phyloP scores from a whole-genome alignment of 2,329 filamentous ascomycete species.

The Ilyonectria sp. region DNA sequence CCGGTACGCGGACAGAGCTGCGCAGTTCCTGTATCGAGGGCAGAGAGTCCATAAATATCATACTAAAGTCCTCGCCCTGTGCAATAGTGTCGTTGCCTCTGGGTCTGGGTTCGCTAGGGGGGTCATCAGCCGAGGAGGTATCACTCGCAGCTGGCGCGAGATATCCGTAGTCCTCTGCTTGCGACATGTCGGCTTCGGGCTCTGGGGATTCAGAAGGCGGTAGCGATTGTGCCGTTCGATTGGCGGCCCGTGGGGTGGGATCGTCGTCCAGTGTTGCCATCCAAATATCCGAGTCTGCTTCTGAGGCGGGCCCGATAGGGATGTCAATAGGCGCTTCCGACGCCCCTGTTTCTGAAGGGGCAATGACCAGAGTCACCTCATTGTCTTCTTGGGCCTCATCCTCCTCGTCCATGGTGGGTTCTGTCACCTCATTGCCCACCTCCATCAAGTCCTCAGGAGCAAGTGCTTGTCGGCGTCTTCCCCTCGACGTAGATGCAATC shows the following conservation, averaged over 20 bases:
- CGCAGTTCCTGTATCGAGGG: conserved; percentile 64
- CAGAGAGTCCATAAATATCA: conserved; percentile 71
- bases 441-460: conserved; percentile 48
- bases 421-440: conserved; percentile 41
- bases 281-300: conserved; percentile 62
- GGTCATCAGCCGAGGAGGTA: conserved; percentile 53
- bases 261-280: conserved; percentile 59
- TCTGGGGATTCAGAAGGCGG: conserved; percentile 34
- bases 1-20: conserved; percentile 51
- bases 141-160: conserved; percentile 52
- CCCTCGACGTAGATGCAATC: conserved; percentile 32
- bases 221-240: conserved; percentile 30
- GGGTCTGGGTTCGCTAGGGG: conserved; percentile 39
- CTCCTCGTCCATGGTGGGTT: conserved; percentile 27
- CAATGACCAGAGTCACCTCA: conserved; percentile 47
- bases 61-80: conserved; percentile 71
- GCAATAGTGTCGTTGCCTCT: conserved; percentile 59
- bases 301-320: conserved; percentile 42
- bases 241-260: conserved; percentile 52
- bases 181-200: conserved; percentile 34
- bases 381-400: conserved; percentile 46
- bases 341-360: conserved; percentile 41
- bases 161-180: conserved; percentile 48
- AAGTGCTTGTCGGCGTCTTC: conserved; percentile 43
- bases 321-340: conserved; percentile 17